phyloP scores from a whole-genome alignment of 805 yeast genomes.

The Starmerella kuoi region DNA sequence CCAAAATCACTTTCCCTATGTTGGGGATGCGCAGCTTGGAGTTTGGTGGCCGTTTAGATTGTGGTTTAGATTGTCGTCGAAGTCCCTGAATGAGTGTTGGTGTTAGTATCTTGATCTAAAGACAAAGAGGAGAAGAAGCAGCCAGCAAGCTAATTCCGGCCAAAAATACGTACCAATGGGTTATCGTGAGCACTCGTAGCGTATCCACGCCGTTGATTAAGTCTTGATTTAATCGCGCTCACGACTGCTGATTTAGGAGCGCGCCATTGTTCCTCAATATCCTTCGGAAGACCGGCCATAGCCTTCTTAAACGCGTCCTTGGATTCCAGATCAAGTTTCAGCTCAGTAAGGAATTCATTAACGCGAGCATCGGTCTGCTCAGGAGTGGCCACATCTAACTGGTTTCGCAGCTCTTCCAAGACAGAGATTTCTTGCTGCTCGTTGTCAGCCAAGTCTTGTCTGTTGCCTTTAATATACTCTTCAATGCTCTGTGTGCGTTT shows the following conservation, averaged over 20 bases:
- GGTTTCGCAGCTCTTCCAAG: slow-evolving; percentile 32
- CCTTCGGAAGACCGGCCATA: slow-evolving; percentile 19
- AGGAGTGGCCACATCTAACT: slow-evolving; percentile 39
- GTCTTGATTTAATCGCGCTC: slow-evolving; percentile 19
- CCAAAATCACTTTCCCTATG: slow-evolving; percentile 52
- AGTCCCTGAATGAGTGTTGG: slow-evolving; percentile 33
- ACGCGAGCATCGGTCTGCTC: slow-evolving; percentile 34
- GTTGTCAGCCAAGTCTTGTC: slow-evolving; percentile 43
- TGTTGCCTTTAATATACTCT: slow-evolving; percentile 36
- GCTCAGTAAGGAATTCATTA: slow-evolving; percentile 2
- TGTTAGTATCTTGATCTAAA: slow-evolving; percentile 17
- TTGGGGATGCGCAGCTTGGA: slow-evolving; percentile 39
- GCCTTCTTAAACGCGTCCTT: slow-evolving; percentile 14
- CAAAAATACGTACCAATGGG: slow-evolving; percentile 38
- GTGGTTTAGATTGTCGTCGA: slow-evolving; percentile 26
- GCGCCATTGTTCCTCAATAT: slow-evolving; percentile 26
- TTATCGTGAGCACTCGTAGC: slow-evolving; percentile 35
- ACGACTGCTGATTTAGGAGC: slow-evolving; percentile 26
- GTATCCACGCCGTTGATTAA: slow-evolving; percentile 20
- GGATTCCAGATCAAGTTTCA: slow-evolving; percentile 14
- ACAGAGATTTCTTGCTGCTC: slow-evolving; percentile 38
- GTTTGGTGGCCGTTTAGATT: background rate
- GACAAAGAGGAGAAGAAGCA: background rate
- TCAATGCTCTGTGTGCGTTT: slow-evolving; percentile 39
- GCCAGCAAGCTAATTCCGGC: background rate